Evolutionary conservation across 108 stramenopile genomes (phyloP), one percentile per base, ranked within the genome.

Genomic region (Phaeodactylum tricornutum): DNA sequence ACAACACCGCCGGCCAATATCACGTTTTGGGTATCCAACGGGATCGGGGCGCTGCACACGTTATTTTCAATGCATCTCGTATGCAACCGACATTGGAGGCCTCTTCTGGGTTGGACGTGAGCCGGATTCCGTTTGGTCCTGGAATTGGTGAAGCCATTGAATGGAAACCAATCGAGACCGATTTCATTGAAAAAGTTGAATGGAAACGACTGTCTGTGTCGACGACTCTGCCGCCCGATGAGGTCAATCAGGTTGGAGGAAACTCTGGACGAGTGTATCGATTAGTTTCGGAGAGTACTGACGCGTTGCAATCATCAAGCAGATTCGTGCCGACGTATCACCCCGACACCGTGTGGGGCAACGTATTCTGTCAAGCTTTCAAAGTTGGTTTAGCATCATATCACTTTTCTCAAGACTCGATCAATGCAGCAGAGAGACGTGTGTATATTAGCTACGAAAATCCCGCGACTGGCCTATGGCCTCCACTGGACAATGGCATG

Each of bases 391-490:
- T 81, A 9, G 84, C 84, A 24, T 86, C 80, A 15, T 86, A 86
- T 54, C 84, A 86, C 49, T 86, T 86, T 52, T 16, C 17, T 3
- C 24, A 40, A 34, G 42, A 55, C 15, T 17, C 48, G 5, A 57
- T 34, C 16, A 46, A 46, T 9, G 35, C 34, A 15, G 15, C 23
- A 3, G n/a, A n/a, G n/a, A n/a, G n/a, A n/a, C n/a, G n/a, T n/a
- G 77, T 65, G 0, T 81, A 81, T 38, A 86, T 86, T 46, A 76
- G 72, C 19, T 86, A 86, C 44, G 84, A 86, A 46, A 66, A 75
- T 48, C 64, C 67, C 2, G 20, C 25, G 33, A 68, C 69, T 3
- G 31, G 43, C 7, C 29, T 62, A 17, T 86, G 84, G 84, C 77
- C 77, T 15, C 34, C 69, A 15, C 53, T 86, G 31, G 84, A 86